Percentiles rank a stretch among this genome's conserved stretches.
Conservation (phyloP, 345 rosid genomes). For the Brassica nigra region DNA sequence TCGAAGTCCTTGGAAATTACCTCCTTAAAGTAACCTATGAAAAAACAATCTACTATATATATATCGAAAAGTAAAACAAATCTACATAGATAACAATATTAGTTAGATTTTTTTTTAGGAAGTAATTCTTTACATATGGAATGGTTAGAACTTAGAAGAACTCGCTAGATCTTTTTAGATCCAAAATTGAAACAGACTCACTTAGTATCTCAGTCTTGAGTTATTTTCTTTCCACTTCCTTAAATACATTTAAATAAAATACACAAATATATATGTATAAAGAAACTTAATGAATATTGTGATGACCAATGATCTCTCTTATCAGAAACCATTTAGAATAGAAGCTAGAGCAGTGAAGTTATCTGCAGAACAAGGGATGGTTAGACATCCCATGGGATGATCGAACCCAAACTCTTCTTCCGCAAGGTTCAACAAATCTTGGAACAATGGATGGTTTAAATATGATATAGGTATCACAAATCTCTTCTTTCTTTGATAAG, state of each 20-base stretch:
- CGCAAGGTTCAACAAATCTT: conserved; percentile 54
- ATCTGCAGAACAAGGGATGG: conserved; percentile 77
- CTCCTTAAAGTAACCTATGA: too few relatives aligned
- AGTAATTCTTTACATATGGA: conserved; percentile 27
- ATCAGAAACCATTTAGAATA: conserved; percentile 46
- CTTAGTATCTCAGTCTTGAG: conserved; percentile 53
- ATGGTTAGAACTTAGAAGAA: conserved; percentile 36
- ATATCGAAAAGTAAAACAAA: background rate
- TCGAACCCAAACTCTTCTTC: conserved; percentile 84
- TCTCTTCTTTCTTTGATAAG: conserved; percentile 48
- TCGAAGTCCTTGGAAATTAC: too few relatives aligned
- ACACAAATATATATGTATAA: background rate
- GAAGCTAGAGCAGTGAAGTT: conserved; percentile 58
- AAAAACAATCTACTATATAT: background rate
- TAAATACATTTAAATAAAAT: background rate
- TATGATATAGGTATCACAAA: conserved; percentile 71
- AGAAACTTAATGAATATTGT: conserved; percentile 8
- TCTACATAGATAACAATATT: background rate
- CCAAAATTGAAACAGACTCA: conserved; percentile 19
- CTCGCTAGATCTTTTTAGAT: conserved; percentile 12
- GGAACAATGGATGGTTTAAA: conserved; percentile 71
- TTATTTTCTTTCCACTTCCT: conserved; percentile 35
- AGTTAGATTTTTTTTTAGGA: conserved; percentile 14
- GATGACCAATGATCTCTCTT: conserved; percentile 8
- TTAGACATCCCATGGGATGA: conserved; percentile 82